Conservation (phyloP, 192 early-diverging fungal genomes). For the Glomus cerebriforme region DNA sequence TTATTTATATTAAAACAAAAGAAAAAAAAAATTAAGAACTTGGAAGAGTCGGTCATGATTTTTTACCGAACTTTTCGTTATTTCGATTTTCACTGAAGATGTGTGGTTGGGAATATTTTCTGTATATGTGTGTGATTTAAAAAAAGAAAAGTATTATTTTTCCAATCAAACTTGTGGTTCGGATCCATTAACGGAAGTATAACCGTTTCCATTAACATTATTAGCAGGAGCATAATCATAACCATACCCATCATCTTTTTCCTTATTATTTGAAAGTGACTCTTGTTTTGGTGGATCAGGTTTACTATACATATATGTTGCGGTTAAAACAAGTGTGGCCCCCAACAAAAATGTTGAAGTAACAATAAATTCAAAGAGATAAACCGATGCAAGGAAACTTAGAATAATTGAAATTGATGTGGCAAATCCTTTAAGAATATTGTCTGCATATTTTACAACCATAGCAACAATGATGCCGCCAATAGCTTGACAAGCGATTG, state of each 20-base stretch:
- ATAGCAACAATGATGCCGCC: constrained; percentile 95
- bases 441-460: constrained; percentile 98
- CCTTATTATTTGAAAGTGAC: not conserved
- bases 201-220: not conserved
- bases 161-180: not conserved
- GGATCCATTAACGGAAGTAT: not conserved
- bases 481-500: constrained; percentile 85
- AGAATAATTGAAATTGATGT: constrained; percentile 95
- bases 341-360: constrained; percentile 75
- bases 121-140: not conserved
- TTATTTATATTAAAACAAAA: not conserved
- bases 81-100: not conserved
- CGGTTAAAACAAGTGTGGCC: constrained; percentile 68
- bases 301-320: constrained; percentile 74
- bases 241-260: not conserved
- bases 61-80: not conserved
- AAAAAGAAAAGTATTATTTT: not conserved
- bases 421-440: constrained; percentile 99
- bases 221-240: not conserved
- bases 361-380: constrained; percentile 80
- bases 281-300: constrained; percentile 41
- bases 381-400: constrained; percentile 80
- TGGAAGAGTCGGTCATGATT: not conserved
- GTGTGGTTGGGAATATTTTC: not conserved
- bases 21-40: not conserved